phyloP scores from a whole-genome alignment of 1,284 basidiomycete genomes.

The Fomes fomentarius region DNA sequence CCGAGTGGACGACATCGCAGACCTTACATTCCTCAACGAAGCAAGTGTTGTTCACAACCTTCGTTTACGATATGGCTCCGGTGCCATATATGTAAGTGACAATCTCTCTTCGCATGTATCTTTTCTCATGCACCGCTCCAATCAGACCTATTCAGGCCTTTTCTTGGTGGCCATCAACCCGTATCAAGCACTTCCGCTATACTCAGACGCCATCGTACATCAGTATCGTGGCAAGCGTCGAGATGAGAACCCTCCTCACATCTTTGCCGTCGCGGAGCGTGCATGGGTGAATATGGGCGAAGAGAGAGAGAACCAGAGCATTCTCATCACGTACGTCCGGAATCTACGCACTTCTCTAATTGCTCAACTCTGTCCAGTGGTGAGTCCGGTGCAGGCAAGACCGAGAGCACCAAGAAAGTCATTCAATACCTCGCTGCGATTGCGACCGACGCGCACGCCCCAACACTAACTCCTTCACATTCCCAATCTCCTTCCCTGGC shows the following conservation, averaged over 20 bases:
- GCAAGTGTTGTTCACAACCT: slow-evolving; percentile 98
- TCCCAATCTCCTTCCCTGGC: slow-evolving; percentile 58
- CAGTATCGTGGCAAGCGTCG: slow-evolving; percentile 92
- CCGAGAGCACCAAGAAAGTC: slow-evolving; percentile 99
- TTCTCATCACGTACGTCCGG: slow-evolving; percentile 92
- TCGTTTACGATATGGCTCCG: slow-evolving; percentile 87
- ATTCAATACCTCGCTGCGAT: slow-evolving; percentile 99
- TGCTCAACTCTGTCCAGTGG: slow-evolving; percentile 59
- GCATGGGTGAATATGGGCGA: slow-evolving; percentile 99
- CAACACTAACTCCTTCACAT: slow-evolving; percentile 56
- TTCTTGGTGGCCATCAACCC: slow-evolving; percentile 99
- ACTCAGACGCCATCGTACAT: slow-evolving; percentile 89
- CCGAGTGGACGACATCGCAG: slow-evolving; percentile 97
- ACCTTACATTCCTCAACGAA: slow-evolving; percentile 98
- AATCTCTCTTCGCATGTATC: no score
- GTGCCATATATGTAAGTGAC: slow-evolving; percentile 95
- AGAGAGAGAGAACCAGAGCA: slow-evolving; percentile 96
- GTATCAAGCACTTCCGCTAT: slow-evolving; percentile 91
- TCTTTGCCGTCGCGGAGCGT: slow-evolving; percentile 96
- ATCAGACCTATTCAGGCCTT: slow-evolving; percentile 90
- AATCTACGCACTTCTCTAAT: neutral
- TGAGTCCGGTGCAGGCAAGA: slow-evolving; percentile 99
- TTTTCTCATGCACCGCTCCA: no score
- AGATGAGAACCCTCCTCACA: slow-evolving; percentile 96
- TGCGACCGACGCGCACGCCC: slow-evolving; percentile 78